Conservation (phyloP, 2,329 filamentous ascomycete species). For the Aspergillus japonicus region DNA sequence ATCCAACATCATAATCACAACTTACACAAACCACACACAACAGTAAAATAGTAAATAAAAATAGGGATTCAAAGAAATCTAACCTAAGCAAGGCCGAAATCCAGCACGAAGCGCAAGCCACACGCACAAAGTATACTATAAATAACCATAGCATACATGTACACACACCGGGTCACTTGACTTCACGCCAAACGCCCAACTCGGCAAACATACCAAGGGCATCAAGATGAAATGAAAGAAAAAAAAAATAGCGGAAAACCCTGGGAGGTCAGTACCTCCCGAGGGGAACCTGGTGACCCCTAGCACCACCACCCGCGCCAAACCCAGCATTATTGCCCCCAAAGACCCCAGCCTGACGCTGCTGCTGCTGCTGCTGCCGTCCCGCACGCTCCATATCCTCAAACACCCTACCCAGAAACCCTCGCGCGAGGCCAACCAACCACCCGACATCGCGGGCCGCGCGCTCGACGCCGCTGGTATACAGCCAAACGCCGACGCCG, state of each 20-base stretch:
- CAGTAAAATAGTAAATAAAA: too few species aligned
- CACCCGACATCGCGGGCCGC: constrained; percentile 42
- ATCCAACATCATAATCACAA: too few species aligned
- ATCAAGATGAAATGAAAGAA: not conserved
- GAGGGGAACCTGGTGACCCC: not conserved
- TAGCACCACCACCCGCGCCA: not conserved
- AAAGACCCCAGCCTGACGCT: constrained; percentile 47
- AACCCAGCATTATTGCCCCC: not conserved
- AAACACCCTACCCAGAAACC: constrained; percentile 60
- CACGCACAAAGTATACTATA: too few species aligned
- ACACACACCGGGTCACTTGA: too few species aligned
- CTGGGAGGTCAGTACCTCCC: not conserved
- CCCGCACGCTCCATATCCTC: constrained; percentile 28
- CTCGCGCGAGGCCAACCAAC: constrained; percentile 64
- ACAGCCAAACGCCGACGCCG: constrained; percentile 56
- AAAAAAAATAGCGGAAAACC: not conserved
- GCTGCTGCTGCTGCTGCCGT: constrained; percentile 21
- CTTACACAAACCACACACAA: too few species aligned
- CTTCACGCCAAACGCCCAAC: too few species aligned
- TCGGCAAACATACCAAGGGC: too few species aligned
- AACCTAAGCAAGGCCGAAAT: too few species aligned
- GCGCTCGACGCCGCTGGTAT: constrained; percentile 37
- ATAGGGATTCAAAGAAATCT: too few species aligned
- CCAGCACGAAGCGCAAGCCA: too few species aligned
- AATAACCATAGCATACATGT: too few species aligned